Conservation (phyloP, 768 basidiomycete species). For the Boletus edulis region DNA sequence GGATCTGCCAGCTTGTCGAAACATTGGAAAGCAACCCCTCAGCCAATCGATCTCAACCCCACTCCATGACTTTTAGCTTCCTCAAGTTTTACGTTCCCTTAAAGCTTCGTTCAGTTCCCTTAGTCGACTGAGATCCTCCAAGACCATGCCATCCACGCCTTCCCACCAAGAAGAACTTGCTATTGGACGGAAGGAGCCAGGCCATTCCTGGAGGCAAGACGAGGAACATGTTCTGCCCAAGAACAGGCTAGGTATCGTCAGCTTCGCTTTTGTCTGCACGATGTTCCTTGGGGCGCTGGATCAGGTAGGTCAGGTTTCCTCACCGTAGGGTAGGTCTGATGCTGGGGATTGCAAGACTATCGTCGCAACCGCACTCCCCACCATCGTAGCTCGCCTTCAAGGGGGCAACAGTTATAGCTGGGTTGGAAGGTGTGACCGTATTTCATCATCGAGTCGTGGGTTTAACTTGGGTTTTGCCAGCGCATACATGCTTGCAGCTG, state of each 20-base stretch:
- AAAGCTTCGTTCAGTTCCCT: not conserved
- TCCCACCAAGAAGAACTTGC: not conserved
- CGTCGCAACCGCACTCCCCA: constrained; percentile 68
- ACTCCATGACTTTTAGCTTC: too few species aligned
- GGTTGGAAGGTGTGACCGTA: constrained; percentile 43
- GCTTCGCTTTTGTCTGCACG: constrained; percentile 23
- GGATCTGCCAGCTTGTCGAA: too few species aligned
- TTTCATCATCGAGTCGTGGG: not conserved
- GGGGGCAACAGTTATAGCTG: constrained; percentile 65
- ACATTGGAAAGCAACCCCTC: too few species aligned
- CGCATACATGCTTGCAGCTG: constrained; percentile 70
- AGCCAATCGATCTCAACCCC: too few species aligned
- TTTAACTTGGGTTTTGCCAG: constrained; percentile 30
- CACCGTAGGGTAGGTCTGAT: not conserved
- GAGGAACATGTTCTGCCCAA: constrained; percentile 51
- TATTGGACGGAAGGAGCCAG: constrained; percentile 26
- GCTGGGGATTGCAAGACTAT: constrained; percentile 42
- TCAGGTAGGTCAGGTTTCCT: constrained; percentile 37
- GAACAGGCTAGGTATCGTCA: constrained; percentile 17
- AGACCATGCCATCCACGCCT: not conserved
- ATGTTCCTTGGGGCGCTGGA: constrained; percentile 48
- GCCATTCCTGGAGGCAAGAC: constrained; percentile 48
- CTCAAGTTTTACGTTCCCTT: too few species aligned
- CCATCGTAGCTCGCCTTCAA: constrained; percentile 61
- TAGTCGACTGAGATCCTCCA: not conserved